Percentiles rank a stretch among this genome's conserved stretches.
Evolutionary conservation across 2,329 filamentous ascomycete genomes (phyloP).

Genomic region (Teratosphaeriaceae sp.): DNA sequence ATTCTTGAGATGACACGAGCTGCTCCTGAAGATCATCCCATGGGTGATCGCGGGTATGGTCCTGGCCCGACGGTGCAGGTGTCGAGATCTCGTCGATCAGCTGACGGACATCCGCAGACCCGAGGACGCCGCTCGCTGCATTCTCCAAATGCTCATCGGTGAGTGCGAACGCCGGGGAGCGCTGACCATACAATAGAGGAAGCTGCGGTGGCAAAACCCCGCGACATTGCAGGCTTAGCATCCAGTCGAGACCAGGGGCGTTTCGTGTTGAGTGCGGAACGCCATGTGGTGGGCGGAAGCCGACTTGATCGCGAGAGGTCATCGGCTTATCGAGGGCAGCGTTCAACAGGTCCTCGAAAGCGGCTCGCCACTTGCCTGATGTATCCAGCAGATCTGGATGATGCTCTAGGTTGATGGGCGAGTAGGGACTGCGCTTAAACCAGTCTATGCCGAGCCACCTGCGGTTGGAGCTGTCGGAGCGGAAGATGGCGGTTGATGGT

Average conservation of each 20-base stretch:
- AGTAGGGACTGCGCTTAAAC: conserved; percentile 44
- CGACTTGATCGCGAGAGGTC: conserved; percentile 15
- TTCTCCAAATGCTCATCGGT: neutral
- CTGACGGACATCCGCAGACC: neutral
- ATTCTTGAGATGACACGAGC: neutral
- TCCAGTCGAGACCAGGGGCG: conserved; percentile 30
- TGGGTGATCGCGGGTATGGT: neutral
- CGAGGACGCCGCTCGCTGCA: conserved; percentile 11
- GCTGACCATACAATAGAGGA: conserved; percentile 10
- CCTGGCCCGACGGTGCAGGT: conserved; percentile 4
- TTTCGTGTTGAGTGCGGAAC: conserved; percentile 17
- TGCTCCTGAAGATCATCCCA: neutral
- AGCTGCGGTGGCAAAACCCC: conserved; percentile 29
- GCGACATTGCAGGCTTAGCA: conserved; percentile 29
- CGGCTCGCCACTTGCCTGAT: conserved; percentile 44
- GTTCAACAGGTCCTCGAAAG: conserved; percentile 53
- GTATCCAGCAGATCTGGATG: conserved; percentile 9
- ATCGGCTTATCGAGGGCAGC: conserved; percentile 32
- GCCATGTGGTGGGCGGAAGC: conserved; percentile 13
- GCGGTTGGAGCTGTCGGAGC: conserved; percentile 2
- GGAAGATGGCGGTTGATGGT: conserved; percentile 7
- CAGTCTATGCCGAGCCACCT: conserved; percentile 30
- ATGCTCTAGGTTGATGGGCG: conserved; percentile 46
- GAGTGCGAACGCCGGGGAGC: neutral
- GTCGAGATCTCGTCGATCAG: conserved; percentile 14